Evolutionary conservation across 257 asterid genomes (phyloP).

Genomic region (Solanum medicagineum): DNA sequence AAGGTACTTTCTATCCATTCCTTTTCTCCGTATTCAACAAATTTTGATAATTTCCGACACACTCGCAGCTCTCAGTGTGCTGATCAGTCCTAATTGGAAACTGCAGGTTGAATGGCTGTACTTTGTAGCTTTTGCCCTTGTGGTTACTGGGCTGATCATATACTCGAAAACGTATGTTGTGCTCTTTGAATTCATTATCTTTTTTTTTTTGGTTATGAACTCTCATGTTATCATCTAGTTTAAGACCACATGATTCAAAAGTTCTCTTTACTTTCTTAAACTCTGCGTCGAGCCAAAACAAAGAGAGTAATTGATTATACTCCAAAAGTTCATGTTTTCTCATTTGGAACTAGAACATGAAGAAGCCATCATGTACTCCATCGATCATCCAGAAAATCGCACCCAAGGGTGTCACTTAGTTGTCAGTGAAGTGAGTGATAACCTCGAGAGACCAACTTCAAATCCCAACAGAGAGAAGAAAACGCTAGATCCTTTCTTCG

Average conservation of each 20-base stretch:
- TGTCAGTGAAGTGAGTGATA: neutral
- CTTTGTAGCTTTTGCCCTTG: slow-evolving; percentile 45
- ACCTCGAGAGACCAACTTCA: neutral
- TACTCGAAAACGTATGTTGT: slow-evolving; percentile 40
- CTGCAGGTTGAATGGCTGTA: slow-evolving; percentile 70
- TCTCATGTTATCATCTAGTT: neutral
- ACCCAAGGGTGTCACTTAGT: neutral
- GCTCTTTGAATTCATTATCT: neutral
- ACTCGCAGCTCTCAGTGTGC: neutral
- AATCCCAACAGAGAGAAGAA: neutral
- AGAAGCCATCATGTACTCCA: too few relatives aligned
- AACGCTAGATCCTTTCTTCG: neutral
- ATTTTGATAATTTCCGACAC: neutral
- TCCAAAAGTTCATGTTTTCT: neutral
- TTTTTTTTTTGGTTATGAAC: too few relatives aligned
- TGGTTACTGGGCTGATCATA: slow-evolving; percentile 42
- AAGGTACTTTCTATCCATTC: slow-evolving; percentile 13
- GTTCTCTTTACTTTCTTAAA: too few relatives aligned
- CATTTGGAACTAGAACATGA: neutral
- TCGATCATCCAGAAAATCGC: neutral
- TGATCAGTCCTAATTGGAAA: neutral
- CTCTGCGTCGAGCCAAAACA: too few relatives aligned
- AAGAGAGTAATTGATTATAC: neutral
- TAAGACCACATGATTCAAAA: too few relatives aligned
- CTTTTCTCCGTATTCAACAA: neutral